Percentiles rank a stretch among this genome's conserved stretches.
phyloP scores from a whole-genome alignment of 1,139 yeast species.

The Neolecta irregularis region DNA sequence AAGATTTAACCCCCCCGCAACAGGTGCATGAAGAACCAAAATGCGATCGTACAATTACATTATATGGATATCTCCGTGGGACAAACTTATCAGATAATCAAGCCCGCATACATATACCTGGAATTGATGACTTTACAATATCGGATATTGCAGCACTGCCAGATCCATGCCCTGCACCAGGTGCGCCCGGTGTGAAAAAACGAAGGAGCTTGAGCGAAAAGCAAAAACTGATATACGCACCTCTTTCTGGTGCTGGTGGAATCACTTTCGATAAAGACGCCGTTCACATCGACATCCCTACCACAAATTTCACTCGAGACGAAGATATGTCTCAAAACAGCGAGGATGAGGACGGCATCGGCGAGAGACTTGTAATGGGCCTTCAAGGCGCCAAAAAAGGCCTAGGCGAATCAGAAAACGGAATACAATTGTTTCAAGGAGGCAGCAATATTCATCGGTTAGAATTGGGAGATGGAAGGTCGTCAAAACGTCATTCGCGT shows the following conservation, averaged over 20 bases:
- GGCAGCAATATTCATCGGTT: conserved; percentile 29
- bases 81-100: conserved; percentile 62
- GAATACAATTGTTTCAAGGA: conserved; percentile 50
- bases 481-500: too few relatives aligned
- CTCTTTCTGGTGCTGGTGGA: conserved; percentile 99
- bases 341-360: conserved; percentile 46
- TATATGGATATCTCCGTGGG: conserved; percentile 91
- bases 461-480: too few relatives aligned
- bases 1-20: conserved; percentile 93
- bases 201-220: conserved; percentile 86
- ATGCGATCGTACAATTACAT: conserved; percentile 73
- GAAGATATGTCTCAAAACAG: conserved; percentile 10
- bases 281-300: conserved; percentile 83
- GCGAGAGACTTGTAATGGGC: conserved; percentile 70
- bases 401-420: conserved; percentile 50
- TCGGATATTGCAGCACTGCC: conserved; percentile 74
- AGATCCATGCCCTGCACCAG: conserved; percentile 99
- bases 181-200: conserved; percentile 51
- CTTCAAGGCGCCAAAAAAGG: conserved; percentile 56
- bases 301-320: conserved; percentile 33
- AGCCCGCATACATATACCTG: conserved; percentile 84
- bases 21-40: conserved; percentile 62
- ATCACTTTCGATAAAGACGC: conserved; percentile 94
- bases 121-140: conserved; percentile 78
- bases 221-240: conserved; percentile 89